Base-by-base conservation (phyloP, 441 rosid species). In the Kokia cookei region DNA sequence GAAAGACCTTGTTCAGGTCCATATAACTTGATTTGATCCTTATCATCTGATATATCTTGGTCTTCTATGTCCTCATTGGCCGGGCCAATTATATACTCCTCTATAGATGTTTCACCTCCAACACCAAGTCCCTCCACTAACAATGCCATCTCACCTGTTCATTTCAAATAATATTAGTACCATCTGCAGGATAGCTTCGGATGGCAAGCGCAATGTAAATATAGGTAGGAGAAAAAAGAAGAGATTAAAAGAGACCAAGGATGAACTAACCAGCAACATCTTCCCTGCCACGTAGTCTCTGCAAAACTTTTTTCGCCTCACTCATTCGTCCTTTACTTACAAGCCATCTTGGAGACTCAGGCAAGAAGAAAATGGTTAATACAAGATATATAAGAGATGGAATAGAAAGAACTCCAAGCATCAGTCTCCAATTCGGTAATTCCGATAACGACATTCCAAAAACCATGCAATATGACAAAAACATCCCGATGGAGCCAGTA, bases 321-420 rank as follows among this genome's bases (percentile, higher is more conserved):
- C 63, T 78, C 86, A 86, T 88, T 72, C 80, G 80, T 60, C 92
- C 92, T 84, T 82, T 88, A 59, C 90, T 85, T 37, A 86, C 90
- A 0, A 88, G 83, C 92, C 92, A 88, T 75, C 90, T 82, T 1
- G 92, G 92, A 2, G 92, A 88, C 80, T 86, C 92, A 2, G 90
- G 92, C 86, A 88, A 82, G 85, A 78, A 80, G 78, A 83, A 82
- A 65, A 86, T 14, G 0, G 85, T 77, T 69, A 83, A 80, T 62
- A 69, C 61, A 72, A 84, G 78, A 72, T 83, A 88, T n/a, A 84
- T 3, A 17, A 83, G 66, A 12, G 92, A 83, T 17, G 92, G 92
- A 60, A 84, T 51, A 17, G 82, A 79, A 69, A 88, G 87, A 68
- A 88, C 84, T 64, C 92, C 92, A 5, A 88, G 86, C 92, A 88